phyloP scores from a whole-genome alignment of 2,329 filamentous ascomycete genomes.

The Colletotrichum sp. region DNA sequence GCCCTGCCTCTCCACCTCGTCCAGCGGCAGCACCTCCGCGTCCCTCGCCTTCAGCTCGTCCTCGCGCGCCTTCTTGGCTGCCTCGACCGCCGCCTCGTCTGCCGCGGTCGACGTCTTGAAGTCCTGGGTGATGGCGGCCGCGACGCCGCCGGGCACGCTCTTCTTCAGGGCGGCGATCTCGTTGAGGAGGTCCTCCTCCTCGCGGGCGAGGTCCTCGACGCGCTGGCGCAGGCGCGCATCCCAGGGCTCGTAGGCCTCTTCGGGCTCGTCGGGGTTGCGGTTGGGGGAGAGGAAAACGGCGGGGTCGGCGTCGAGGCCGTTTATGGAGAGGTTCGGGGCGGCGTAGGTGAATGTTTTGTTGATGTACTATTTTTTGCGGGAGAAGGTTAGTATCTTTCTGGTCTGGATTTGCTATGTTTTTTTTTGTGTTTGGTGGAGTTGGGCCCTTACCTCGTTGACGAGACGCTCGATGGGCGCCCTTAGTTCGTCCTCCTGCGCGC shows the following conservation, averaged over 20 bases:
- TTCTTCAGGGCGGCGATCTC: conserved; percentile 67
- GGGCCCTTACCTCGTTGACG: conserved; percentile 57
- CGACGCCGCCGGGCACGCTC: conserved; percentile 50
- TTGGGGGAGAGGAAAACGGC: conserved; percentile 38
- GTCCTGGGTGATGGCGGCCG: conserved; percentile 47
- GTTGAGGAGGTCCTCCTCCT: conserved; percentile 68
- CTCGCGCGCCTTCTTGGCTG: conserved; percentile 15
- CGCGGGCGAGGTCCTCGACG: conserved; percentile 64
- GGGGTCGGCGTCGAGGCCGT: conserved; percentile 59
- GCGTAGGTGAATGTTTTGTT: conserved; percentile 63
- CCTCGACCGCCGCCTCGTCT: conserved; percentile 48
- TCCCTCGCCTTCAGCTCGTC: conserved; percentile 25
- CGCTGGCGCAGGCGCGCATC: conserved; percentile 62
- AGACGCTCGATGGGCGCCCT: conserved; percentile 63
- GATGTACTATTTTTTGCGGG: conserved; percentile 56
- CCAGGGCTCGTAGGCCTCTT: conserved; percentile 62
- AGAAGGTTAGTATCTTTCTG: neutral
- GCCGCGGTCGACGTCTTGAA: conserved; percentile 44
- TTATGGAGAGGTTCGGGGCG: conserved; percentile 65
- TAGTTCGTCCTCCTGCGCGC: conserved; percentile 55
- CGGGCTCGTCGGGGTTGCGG: conserved; percentile 28
- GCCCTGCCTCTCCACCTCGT: conserved; percentile 48
- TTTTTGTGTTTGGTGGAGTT: neutral
- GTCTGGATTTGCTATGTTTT: neutral
- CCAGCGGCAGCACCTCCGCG: conserved; percentile 31